phyloP scores from a whole-genome alignment of 148 eudicot genomes.

The Rheum nobile region DNA sequence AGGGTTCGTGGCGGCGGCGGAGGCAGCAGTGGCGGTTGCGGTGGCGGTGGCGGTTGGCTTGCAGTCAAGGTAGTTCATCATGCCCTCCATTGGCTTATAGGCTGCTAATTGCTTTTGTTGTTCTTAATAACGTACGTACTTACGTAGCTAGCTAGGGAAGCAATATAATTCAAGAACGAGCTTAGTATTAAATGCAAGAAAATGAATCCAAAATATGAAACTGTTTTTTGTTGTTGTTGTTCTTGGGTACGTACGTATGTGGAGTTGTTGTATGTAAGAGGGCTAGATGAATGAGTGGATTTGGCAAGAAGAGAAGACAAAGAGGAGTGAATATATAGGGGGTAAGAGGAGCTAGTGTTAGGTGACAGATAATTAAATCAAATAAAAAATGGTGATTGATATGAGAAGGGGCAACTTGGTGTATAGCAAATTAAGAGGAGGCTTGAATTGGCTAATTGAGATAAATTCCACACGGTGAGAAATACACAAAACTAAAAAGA shows the following conservation, averaged over 20 bases:
- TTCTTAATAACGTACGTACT: neutral
- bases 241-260: too few relatives aligned
- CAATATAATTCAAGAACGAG: neutral
- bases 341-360: neutral
- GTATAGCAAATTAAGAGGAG: neutral
- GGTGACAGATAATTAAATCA: neutral
- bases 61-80: conserved; percentile 6
- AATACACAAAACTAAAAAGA: neutral
- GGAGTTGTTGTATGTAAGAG: neutral
- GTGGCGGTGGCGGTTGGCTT: conserved; percentile 1
- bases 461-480: neutral
- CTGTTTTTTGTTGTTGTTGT: neutral
- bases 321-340: conserved; percentile 1
- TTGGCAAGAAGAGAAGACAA: conserved; percentile 1
- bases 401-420: conserved; percentile 4
- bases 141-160: neutral
- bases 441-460: too few relatives aligned
- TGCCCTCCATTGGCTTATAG: neutral
- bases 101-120: neutral
- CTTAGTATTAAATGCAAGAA: too few relatives aligned
- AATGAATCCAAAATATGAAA: neutral
- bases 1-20: conserved; percentile 10
- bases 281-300: neutral
- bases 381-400: neutral
- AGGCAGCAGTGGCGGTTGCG: neutral